phyloP scores from a whole-genome alignment of 208 protist species.

The Leishmania tropica region DNA sequence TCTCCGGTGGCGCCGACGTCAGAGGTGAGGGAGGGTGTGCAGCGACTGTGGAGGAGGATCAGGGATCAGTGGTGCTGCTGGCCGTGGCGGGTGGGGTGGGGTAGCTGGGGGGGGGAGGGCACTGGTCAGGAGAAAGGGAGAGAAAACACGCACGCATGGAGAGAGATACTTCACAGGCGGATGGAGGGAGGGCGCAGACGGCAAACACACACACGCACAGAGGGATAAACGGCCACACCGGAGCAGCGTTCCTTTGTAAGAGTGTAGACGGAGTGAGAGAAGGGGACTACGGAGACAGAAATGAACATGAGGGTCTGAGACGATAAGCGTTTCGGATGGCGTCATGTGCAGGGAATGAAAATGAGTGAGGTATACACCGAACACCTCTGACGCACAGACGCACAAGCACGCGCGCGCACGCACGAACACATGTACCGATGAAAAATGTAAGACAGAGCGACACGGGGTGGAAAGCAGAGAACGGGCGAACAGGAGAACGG shows the following conservation, averaged over 20 bases:
- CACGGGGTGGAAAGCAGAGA: background rate
- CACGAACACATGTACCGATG: background rate
- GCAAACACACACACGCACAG: background rate
- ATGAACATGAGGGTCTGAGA: background rate
- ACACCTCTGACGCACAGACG: background rate
- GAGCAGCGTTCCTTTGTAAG: background rate
- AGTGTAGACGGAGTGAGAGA: background rate
- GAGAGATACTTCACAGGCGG: too few relatives aligned
- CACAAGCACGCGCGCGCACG: background rate
- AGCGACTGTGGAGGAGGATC: background rate
- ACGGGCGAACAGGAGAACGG: background rate
- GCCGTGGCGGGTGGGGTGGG: background rate
- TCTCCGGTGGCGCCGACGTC: background rate
- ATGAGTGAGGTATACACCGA: background rate
- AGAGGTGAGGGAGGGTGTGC: background rate
- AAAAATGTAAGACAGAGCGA: background rate
- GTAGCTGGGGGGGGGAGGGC: background rate
- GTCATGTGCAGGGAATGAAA: background rate
- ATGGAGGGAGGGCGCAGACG: background rate
- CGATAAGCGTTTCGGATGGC: slow-evolving; percentile 6
- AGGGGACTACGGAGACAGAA: background rate
- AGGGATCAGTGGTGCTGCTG: background rate
- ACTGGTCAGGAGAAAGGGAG: background rate
- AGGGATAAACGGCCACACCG: background rate
- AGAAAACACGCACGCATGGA: background rate